Evolutionary conservation across 257 asterid species (phyloP).

Genomic region (Thymus mandschuricus): DNA sequence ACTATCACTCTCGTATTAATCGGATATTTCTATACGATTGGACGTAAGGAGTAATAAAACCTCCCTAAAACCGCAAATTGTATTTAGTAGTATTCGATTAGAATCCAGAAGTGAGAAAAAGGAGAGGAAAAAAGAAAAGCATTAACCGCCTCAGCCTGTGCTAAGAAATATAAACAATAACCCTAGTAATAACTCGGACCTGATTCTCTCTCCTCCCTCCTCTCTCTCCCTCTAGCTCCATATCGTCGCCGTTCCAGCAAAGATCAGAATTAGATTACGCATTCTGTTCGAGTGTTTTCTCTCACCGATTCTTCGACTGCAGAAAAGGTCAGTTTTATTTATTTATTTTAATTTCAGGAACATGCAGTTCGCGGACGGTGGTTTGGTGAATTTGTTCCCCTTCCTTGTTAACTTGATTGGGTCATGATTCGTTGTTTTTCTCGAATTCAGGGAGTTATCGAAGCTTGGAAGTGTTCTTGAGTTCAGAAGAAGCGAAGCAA

Average conservation of each 20-base stretch:
- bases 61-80: background rate
- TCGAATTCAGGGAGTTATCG: constrained; percentile 29
- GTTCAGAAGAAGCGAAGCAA: constrained; percentile 32
- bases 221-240: background rate
- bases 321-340: constrained; percentile 16
- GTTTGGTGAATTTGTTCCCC: background rate
- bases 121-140: background rate
- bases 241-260: constrained; percentile 8
- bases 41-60: background rate
- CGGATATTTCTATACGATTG: too few relatives aligned
- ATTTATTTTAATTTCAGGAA: constrained; percentile 11
- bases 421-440: background rate
- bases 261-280: constrained; percentile 7
- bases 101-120: background rate
- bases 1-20: too few relatives aligned
- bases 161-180: constrained; percentile 20
- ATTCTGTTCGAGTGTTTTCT: background rate
- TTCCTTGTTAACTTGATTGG: background rate
- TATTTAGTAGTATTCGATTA: background rate
- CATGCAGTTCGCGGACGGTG: background rate
- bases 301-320: constrained; percentile 18
- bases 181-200: constrained; percentile 30
- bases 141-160: background rate
- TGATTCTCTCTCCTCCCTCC: background rate
- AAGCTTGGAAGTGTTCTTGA: constrained; percentile 25